These are phyloP conservation scores for Lachnellula willkommii DNA, from an alignment of 2,329 filamentous ascomycete species.

Conservation along the genomic window DNA sequence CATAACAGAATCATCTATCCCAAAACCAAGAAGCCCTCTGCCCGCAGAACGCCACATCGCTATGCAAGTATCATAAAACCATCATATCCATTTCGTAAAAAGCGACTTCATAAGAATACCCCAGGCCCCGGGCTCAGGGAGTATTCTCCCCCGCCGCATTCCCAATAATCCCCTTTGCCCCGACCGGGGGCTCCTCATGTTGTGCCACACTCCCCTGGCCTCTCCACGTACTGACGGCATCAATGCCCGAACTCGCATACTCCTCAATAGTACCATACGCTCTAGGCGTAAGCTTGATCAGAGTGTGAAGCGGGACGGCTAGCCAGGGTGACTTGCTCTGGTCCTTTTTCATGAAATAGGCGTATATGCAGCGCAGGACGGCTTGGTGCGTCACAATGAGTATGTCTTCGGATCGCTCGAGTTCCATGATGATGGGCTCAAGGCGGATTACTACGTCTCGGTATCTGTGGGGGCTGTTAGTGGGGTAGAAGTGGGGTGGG, in stretches of 20 bases:
- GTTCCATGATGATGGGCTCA: conserved; percentile 98
- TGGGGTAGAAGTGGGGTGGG: not conserved
- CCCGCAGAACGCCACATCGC: conserved; percentile 3
- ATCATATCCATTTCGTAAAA: not conserved
- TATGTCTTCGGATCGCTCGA: conserved; percentile 93
- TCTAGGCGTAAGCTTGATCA: conserved; percentile 92
- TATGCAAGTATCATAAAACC: conserved; percentile 2
- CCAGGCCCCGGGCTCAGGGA: not conserved
- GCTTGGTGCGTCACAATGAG: conserved; percentile 98
- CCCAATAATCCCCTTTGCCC: conserved; percentile 13
- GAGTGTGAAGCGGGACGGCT: conserved; percentile 91
- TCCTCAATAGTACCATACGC: conserved; percentile 92
- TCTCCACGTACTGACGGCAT: conserved; percentile 92
- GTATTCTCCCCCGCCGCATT: conserved; percentile 8
- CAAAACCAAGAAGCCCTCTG: not conserved
- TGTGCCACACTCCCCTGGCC: conserved; percentile 90
- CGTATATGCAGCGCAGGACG: conserved; percentile 93
- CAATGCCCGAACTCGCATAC: conserved; percentile 82
- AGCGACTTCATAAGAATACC: too few species aligned
- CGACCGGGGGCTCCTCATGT: conserved; percentile 52
- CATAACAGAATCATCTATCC: not conserved
- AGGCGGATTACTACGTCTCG: conserved; percentile 95
- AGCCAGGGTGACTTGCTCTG: conserved; percentile 95
- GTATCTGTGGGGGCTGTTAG: conserved; percentile 41
- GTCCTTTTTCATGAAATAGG: conserved; percentile 97